Evolutionary conservation across 1,284 basidiomycete genomes (phyloP), one percentile per base, ranked within the genome.

Genomic region (Chiua sp.): DNA sequence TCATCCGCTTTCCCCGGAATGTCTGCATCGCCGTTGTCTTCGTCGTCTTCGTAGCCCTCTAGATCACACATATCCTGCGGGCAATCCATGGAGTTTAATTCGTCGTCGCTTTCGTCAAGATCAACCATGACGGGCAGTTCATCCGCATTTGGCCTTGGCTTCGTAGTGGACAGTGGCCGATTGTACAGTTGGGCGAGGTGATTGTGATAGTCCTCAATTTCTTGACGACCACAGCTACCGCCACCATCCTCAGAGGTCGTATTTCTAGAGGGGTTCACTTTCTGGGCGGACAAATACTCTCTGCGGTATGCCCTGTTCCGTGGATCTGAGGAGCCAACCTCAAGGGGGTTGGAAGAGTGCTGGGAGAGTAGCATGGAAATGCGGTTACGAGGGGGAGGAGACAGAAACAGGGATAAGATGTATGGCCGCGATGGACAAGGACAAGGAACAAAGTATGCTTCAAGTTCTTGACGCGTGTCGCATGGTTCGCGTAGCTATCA

Each of bases 311-410:
- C 68, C 44, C 69, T 75, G 68, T 87, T 87, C 55, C 79, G 80
- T 2, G 74, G 64, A 68, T 92, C 88, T 23, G 86, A 88, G n/a
- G 88, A 84, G 47, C 81, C 77, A 22, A 85, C 83, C 67, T 92
- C 89, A 51, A 92, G 81, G 4, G 90, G 90, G 68, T 92, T 92
- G 48, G 90, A 92, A 16, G 88, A 88, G 69, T 92, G 91, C 65
- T 88, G 87, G 13, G 91, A 91, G 64, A 92, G 77, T 13, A 82
- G 65, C 59, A 76, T 66, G 53, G 33, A 39, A 20, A 32, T 10
- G 59, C 49, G 32, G 13, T 13, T 30, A n/a, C 22, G 26, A 4
- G n/a, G 28, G 16, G 7, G 3, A 12, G 37, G 20, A 20, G 20
- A 20, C 16, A 39, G 18, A 20, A 39, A 39, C 4, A 1, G 37